phyloP scores from a whole-genome alignment of 371 early-diverging fungal species.

The Lichtheimia ramosa region DNA sequence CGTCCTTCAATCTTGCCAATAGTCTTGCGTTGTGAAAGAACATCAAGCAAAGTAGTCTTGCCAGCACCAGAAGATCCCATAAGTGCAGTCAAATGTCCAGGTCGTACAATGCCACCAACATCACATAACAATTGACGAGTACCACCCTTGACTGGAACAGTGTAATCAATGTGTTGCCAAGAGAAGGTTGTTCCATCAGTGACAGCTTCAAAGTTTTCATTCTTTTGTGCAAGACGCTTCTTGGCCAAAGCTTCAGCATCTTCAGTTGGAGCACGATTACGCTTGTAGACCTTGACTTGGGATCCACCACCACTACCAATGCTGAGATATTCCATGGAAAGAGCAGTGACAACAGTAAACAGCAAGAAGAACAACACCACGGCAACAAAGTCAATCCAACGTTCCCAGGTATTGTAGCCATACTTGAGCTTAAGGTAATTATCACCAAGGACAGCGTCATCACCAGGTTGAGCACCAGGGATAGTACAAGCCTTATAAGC shows the following conservation, averaged over 20 bases:
- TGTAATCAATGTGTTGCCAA: slow-evolving; percentile 61
- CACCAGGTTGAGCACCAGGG: slow-evolving; percentile 51
- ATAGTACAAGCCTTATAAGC: slow-evolving; percentile 58
- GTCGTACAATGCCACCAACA: slow-evolving; percentile 56
- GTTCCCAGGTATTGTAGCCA: slow-evolving; percentile 44
- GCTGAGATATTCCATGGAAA: slow-evolving; percentile 56
- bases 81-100: slow-evolving; percentile 72
- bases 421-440: slow-evolving; percentile 49
- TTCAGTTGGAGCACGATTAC: slow-evolving; percentile 32
- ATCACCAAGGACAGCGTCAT: slow-evolving; percentile 42
- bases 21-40: slow-evolving; percentile 79
- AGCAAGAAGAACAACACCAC: slow-evolving; percentile 56
- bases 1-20: slow-evolving; percentile 76
- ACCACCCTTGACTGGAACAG: slow-evolving; percentile 61
- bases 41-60: slow-evolving; percentile 88
- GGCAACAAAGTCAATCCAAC: slow-evolving; percentile 63
- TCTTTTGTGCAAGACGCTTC: slow-evolving; percentile 1
- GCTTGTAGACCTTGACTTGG: slow-evolving; percentile 59
- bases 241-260: slow-evolving; percentile 19
- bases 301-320: slow-evolving; percentile 55
- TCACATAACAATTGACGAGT: slow-evolving; percentile 52
- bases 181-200: slow-evolving; percentile 54
- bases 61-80: slow-evolving; percentile 91
- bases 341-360: slow-evolving; percentile 50
- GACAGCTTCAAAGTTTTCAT: slow-evolving; percentile 28